Percentiles rank a stretch among this genome's conserved stretches.
Conservation (phyloP, 805 yeast genomes). For the Blastobotrys parvus region DNA sequence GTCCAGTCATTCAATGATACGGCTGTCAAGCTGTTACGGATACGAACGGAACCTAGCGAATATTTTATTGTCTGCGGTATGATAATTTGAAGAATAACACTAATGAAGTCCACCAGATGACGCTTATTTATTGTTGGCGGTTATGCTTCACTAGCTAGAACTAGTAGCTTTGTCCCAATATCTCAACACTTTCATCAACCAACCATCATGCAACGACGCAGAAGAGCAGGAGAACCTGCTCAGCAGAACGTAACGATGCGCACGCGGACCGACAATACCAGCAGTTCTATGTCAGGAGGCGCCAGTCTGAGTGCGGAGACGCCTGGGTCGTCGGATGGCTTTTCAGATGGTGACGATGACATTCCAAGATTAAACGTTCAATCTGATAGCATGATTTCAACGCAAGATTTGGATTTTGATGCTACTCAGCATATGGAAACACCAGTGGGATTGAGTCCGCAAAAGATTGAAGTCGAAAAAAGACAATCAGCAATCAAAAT, state of each 20-base stretch:
- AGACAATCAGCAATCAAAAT: neutral
- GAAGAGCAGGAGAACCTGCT: neutral
- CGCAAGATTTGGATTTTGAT: neutral
- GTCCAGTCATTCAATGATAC: neutral
- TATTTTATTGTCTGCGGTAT: conserved; percentile 6
- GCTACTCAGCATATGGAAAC: no score
- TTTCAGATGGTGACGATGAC: no score
- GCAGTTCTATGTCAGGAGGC: no score
- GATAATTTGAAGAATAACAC: no score
- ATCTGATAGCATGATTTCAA: no score
- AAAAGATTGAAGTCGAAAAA: neutral
- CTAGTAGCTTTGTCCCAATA: neutral
- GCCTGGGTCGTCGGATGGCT: no score
- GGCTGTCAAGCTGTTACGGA: conserved; percentile 2
- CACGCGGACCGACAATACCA: no score
- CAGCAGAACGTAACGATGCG: no score
- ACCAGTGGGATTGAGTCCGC: neutral
- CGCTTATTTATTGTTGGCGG: neutral
- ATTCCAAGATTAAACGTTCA: no score
- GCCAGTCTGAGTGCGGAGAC: no score
- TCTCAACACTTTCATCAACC: no score
- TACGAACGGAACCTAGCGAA: conserved; percentile 3
- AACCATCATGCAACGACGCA: neutral
- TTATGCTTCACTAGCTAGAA: neutral
- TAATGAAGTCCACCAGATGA: neutral